A percentile compares a stretch with the other conserved stretches of the same genome.
Evolutionary conservation across 2,329 filamentous ascomycete species (phyloP).

Genomic region (Beauveria bassiana): DNA sequence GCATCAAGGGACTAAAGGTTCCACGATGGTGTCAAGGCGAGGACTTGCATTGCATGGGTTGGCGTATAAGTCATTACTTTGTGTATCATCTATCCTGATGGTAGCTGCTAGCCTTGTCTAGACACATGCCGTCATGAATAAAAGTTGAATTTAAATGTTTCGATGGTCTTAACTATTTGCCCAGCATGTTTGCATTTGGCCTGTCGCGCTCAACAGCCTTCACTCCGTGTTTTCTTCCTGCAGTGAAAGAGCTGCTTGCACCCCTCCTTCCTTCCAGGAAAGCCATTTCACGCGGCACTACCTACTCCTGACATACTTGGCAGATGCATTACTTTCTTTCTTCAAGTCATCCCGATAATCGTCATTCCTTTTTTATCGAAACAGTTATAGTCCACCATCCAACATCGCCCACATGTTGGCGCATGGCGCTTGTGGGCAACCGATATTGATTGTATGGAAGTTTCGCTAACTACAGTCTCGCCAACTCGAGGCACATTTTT

Average conservation of each 20-base stretch:
- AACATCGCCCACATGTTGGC: background rate
- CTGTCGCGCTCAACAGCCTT: background rate
- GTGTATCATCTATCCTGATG: constrained; percentile 19
- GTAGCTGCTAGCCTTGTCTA: constrained; percentile 1
- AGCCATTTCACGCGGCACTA: background rate
- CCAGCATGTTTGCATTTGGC: background rate
- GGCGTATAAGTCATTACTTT: constrained; percentile 29
- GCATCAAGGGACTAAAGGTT: background rate
- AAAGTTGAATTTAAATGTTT: constrained; percentile 7
- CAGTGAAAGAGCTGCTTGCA: background rate
- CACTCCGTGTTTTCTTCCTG: background rate
- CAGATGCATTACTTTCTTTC: background rate
- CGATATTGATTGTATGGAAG: background rate
- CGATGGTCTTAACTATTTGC: background rate
- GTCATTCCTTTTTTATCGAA: constrained; percentile 3
- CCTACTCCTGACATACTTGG: background rate
- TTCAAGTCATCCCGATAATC: background rate
- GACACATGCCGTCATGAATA: constrained; percentile 3
- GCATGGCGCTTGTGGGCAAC: background rate
- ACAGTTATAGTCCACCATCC: background rate
- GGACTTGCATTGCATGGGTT: constrained; percentile 41
- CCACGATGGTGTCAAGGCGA: constrained; percentile 35
- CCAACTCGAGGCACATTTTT: too few species aligned
- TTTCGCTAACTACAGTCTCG: background rate
- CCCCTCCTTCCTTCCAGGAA: background rate